phyloP scores from a whole-genome alignment of 164 flowering plant genomes.

The Liquidambar formosana region DNA sequence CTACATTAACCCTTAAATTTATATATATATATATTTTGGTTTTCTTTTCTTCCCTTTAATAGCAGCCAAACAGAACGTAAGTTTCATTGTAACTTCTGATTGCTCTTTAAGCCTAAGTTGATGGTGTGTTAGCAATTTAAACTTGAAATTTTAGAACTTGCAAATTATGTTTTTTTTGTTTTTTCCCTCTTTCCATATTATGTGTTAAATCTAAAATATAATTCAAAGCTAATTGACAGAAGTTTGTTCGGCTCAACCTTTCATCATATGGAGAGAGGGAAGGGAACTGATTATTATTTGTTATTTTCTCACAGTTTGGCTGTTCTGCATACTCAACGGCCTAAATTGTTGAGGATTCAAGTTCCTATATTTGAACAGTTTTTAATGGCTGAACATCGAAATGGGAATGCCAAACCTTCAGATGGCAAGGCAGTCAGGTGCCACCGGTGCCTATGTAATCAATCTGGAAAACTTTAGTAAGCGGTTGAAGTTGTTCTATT shows the following conservation, averaged over 20 bases:
- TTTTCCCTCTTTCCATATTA: background rate
- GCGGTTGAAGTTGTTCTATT: conserved; percentile 52
- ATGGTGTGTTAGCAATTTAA: too few species aligned
- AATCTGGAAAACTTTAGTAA: conserved; percentile 25
- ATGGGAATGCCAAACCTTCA: conserved; percentile 25
- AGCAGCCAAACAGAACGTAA: too few species aligned
- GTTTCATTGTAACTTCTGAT: too few species aligned
- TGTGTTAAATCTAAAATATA: too few species aligned
- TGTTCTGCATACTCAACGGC: background rate
- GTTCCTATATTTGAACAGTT: background rate
- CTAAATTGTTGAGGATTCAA: conserved; percentile 1
- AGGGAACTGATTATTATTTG: conserved; percentile 1
- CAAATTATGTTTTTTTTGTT: too few species aligned
- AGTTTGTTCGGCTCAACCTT: background rate
- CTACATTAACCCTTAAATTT: too few species aligned
- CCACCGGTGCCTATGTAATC: conserved; percentile 26
- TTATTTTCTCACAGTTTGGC: conserved; percentile 8
- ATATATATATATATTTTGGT: too few species aligned
- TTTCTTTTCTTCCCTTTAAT: too few species aligned
- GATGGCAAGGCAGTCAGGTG: conserved; percentile 23
- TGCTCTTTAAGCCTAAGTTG: too few species aligned
- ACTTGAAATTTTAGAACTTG: too few species aligned
- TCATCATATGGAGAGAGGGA: background rate
- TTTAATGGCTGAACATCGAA: conserved; percentile 33
- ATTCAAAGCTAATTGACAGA: background rate